Evolutionary conservation across 768 basidiomycete species (phyloP).

Genomic region (Leccinum barrowsii): DNA sequence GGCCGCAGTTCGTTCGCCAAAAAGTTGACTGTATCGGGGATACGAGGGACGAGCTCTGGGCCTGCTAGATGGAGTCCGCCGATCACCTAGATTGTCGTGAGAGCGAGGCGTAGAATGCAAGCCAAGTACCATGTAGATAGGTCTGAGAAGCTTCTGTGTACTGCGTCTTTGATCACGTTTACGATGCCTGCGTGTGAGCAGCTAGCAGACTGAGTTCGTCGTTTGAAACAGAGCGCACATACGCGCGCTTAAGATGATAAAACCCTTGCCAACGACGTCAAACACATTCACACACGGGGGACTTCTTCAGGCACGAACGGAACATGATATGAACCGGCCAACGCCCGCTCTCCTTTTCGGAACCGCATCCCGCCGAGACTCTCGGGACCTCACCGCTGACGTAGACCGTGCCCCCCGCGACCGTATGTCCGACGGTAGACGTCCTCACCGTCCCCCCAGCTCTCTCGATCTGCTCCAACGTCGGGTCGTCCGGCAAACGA

Average conservation of each 20-base stretch:
- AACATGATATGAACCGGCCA: conserved; percentile 36
- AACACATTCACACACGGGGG: conserved; percentile 33
- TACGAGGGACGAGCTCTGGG: conserved; percentile 58
- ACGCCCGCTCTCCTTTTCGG: conserved; percentile 31
- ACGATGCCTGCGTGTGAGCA: conserved; percentile 83
- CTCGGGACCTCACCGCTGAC: conserved; percentile 82
- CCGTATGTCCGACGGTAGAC: conserved; percentile 57
- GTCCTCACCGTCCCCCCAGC: conserved; percentile 55
- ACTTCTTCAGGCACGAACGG: not conserved
- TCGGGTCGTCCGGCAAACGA: conserved; percentile 51
- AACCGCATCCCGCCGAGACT: conserved; percentile 65
- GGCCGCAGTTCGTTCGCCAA: conserved; percentile 48
- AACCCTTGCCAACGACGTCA: conserved; percentile 77
- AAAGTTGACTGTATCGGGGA: conserved; percentile 69
- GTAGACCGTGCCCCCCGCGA: conserved; percentile 62
- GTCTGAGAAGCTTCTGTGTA: conserved; percentile 57
- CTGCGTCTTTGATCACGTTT: conserved; percentile 74
- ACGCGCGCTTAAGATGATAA: conserved; percentile 81
- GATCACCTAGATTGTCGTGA: conserved; percentile 46
- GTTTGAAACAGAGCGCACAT: conserved; percentile 29
- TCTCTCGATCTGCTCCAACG: conserved; percentile 58
- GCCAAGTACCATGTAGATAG: conserved; percentile 64
- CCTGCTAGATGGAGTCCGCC: conserved; percentile 84
- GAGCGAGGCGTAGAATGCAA: not conserved
- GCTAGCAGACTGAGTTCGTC: conserved; percentile 24